Base-by-base conservation (phyloP, 1,284 basidiomycete genomes). In the Leccinum angustisporum region DNA sequence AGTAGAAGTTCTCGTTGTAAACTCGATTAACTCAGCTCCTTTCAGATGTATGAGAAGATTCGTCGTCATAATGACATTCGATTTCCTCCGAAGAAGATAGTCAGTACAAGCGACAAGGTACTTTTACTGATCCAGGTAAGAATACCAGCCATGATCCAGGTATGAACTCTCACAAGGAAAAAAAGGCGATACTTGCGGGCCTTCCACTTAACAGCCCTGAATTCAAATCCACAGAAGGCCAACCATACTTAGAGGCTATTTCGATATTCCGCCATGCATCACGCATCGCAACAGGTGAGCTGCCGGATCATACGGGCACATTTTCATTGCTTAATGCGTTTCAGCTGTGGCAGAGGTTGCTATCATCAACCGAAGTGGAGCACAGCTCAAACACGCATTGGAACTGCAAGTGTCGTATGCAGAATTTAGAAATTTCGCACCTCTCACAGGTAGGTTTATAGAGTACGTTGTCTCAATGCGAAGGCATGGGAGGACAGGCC, bases 401-500 rank as follows among this genome's bases (percentile, higher is more conserved):
- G 91, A 92, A 73, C 68, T 91, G 91, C 88, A 70, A 65, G 83
- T 62, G 43, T 60, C 43, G 7, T 25, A 36, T 58, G 5, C 31
- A 27, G 46, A 34, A 2, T 36, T 46, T 16, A 9, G 56, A 53
- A 43, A 61, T 27, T 50, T 54, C 40, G 61, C 27, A 25, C 9
- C 34, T 52, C 61, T 70, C 30, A 67, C 25, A 4, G 25, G 54
- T 53, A 54, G 6, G 21, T 40, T 51, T n/a, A n/a, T 54, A 93
- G 91, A 52, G 73, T 87, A 53, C 83, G 91, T 34, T 90, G 87
- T 68, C 72, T 95, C 50, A 83, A 79, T 60, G 91, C 90, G 11
- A 93, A 88, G 68, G 86, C 90, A 54, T 95, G 92, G 92, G 92
- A 95, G 68, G 91, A 92, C 68, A 80, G 91, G 40, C 88, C 92